Percentiles rank a stretch among this genome's conserved stretches.
These are phyloP conservation scores for Penicillium aurantiogriseum DNA, from an alignment of 2,329 filamentous ascomycete genomes.

Conservation along the genomic window DNA sequence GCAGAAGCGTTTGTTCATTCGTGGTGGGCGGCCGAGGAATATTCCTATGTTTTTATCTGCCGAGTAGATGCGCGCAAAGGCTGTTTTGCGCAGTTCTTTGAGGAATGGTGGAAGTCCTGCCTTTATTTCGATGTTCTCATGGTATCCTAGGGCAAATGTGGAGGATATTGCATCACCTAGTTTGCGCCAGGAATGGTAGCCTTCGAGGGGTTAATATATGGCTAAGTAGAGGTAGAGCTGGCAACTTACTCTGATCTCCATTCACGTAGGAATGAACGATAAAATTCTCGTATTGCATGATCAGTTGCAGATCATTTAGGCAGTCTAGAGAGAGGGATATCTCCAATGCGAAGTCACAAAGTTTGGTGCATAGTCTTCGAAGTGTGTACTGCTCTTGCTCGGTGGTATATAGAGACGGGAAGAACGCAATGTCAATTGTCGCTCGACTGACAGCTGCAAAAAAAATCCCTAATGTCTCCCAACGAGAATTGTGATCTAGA, in stretches of 20 bases:
- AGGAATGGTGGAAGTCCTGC: conserved; percentile 37
- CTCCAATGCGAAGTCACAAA: conserved; percentile 40
- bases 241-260: conserved; percentile 45
- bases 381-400: conserved; percentile 28
- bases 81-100: conserved; percentile 38
- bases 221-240: not conserved
- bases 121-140: conserved; percentile 40
- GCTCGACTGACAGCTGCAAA: conserved; percentile 38
- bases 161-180: conserved; percentile 50
- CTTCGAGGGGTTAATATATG: conserved; percentile 22
- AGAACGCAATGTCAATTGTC: conserved; percentile 33
- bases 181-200: conserved; percentile 48
- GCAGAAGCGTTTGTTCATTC: conserved; percentile 44
- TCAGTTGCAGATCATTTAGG: conserved; percentile 47
- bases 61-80: conserved; percentile 45
- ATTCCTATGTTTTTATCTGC: conserved; percentile 50
- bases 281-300: conserved; percentile 50
- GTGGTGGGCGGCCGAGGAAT: conserved; percentile 49
- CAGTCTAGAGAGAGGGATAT: conserved; percentile 34
- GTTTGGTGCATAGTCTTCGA: conserved; percentile 25
- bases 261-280: conserved; percentile 47
- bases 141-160: conserved; percentile 48
- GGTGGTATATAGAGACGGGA: conserved; percentile 30
- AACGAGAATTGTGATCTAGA: conserved; percentile 32
- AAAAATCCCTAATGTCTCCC: conserved; percentile 43